Base-by-base conservation (phyloP, 2,329 filamentous ascomycete genomes). In the Phialophora verrucosa region DNA sequence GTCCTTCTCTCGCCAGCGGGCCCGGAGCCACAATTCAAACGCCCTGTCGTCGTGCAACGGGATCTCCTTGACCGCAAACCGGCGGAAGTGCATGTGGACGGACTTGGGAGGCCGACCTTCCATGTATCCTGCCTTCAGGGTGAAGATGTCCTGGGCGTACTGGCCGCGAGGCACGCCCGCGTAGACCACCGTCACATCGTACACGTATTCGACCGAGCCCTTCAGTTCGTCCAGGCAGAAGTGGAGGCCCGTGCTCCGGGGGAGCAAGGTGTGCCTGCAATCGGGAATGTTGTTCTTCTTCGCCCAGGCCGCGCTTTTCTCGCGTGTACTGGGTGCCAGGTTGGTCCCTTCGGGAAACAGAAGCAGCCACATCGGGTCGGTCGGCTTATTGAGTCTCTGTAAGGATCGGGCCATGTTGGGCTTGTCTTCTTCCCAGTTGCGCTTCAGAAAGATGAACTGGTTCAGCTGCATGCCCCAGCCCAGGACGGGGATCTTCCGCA, bases 321-420 rank as follows among this genome's bases (percentile, higher is more conserved):
- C 83, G 59, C 90, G 83, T 14, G 90, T 91, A 69, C 91, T 91
- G 10, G 80, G 80, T 1, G 90, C 92, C 12, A 92, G 78, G 75
- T 96, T 96, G 1, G 92, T 96, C 29, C 92, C 92, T 77, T 96
- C 92, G 0, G 92, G 92, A 71, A 96, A 96, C 53, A 96, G 85
- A 49, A 96, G 83, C 42, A 96, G 83, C 92, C 92, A 96, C 92
- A 96, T 96, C 4, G 92, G 92, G 73, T 93, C 86, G 12, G 71
- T 63, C 11, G 63, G 61, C 56, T 81, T 83, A 76, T 89, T 90
- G 68, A 96, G 83, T 76, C 91, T 89, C 62, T 85, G 81, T 1
- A 96, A 80, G 8, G 91, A 88, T 73, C 92, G 85, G 55, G 90
- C 88, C 75, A 96, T 83, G n/a, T 90, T 87, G 1, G 87, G 87